Evolutionary conservation across 768 basidiomycete genomes (phyloP).

Genomic region (Amylocystis lapponica): DNA sequence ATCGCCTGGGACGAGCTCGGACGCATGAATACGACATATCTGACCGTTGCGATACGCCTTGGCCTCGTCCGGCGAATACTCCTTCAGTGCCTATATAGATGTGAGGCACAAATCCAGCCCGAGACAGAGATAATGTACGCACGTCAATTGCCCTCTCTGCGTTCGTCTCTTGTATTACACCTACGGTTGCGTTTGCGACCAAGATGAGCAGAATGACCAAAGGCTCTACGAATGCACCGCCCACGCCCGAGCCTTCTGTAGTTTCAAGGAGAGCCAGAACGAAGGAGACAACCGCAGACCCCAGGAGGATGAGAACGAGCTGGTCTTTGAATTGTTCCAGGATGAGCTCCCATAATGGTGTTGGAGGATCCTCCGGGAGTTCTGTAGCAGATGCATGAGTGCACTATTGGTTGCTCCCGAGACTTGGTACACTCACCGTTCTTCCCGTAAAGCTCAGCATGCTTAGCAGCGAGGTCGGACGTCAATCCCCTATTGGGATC

Average conservation of each 20-base stretch:
- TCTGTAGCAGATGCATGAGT: conserved; percentile 41
- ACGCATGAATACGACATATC: conserved; percentile 70
- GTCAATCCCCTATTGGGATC: conserved; percentile 59
- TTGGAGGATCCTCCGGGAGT: conserved; percentile 87
- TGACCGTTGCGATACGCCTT: conserved; percentile 77
- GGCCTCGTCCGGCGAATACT: conserved; percentile 96
- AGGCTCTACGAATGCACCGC: conserved; percentile 93
- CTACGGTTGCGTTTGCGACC: conserved; percentile 94
- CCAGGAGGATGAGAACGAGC: conserved; percentile 93
- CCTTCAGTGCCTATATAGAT: conserved; percentile 74
- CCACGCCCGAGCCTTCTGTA: conserved; percentile 53
- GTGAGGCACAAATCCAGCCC: background rate
- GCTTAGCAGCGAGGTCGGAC: conserved; percentile 58
- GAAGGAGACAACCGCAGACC: conserved; percentile 90
- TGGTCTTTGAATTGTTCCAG: conserved; percentile 99
- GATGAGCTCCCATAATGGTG: conserved; percentile 90
- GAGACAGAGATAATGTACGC: conserved; percentile 28
- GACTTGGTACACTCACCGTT: conserved; percentile 59
- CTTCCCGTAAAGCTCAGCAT: conserved; percentile 77
- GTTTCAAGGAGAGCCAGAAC: conserved; percentile 86
- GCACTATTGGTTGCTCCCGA: conserved; percentile 3
- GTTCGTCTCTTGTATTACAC: conserved; percentile 94
- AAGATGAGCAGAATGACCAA: conserved; percentile 93
- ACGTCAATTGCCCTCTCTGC: conserved; percentile 98
- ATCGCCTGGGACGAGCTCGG: conserved; percentile 92